phyloP scores from a whole-genome alignment of 2,329 filamentous ascomycete genomes.

The Fusarium euwallaceae region DNA sequence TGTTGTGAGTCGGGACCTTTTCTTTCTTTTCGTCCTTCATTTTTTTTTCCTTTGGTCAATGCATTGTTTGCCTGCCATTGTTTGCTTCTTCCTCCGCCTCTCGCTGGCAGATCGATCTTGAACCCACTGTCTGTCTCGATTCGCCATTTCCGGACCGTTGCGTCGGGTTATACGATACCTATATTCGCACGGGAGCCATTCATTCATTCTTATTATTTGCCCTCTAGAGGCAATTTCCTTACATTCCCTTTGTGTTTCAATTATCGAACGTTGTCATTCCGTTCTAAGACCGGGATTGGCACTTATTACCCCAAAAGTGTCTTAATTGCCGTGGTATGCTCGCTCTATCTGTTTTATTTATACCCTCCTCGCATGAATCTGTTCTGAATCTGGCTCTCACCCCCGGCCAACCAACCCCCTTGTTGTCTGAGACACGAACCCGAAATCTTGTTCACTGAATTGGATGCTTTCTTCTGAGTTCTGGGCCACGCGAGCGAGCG shows the following conservation, averaged over 20 bases:
- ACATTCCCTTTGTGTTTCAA: constrained; percentile 46
- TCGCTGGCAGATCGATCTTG: constrained; percentile 39
- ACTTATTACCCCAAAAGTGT: constrained; percentile 37
- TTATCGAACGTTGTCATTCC: constrained; percentile 43
- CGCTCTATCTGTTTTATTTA: constrained; percentile 41
- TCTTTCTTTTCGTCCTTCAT: constrained; percentile 41
- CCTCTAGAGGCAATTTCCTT: constrained; percentile 33
- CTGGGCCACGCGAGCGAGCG: not conserved
- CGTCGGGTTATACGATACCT: constrained; percentile 15
- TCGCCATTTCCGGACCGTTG: constrained; percentile 23
- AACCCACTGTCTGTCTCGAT: constrained; percentile 17
- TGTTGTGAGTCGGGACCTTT: constrained; percentile 68
- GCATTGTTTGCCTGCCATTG: constrained; percentile 17
- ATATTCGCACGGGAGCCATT: constrained; percentile 16
- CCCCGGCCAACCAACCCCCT: constrained; percentile 35
- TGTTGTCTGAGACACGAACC: constrained; percentile 34
- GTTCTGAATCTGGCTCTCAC: constrained; percentile 37
- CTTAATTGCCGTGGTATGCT: constrained; percentile 46
- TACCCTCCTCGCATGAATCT: constrained; percentile 39
- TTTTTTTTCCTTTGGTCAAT: constrained; percentile 23
- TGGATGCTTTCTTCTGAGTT: constrained; percentile 30
- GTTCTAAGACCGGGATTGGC: constrained; percentile 37
- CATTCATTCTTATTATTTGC: constrained; percentile 13
- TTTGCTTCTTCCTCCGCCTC: constrained; percentile 31
- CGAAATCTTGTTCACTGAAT: constrained; percentile 9